Base-by-base conservation (phyloP, 1,284 basidiomycete genomes). In the Vanrija sp. region DNA sequence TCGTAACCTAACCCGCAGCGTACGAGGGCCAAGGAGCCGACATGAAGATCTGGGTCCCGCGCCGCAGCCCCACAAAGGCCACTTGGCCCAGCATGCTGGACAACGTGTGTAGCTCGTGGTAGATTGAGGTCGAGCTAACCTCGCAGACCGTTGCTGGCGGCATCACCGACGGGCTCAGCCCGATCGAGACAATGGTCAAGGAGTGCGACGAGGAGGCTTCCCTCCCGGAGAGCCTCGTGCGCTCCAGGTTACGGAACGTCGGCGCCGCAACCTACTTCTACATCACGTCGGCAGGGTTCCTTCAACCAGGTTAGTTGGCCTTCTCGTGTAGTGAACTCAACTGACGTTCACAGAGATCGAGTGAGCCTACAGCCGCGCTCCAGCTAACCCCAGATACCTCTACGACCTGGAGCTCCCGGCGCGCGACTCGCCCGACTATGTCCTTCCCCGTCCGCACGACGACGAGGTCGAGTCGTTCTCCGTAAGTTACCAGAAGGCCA, bases 161-260 rank as follows among this genome's bases (percentile, higher is more conserved):
- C 6, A 82, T 82, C 49, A 75, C 79, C 0, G 84, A 85, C 7
- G 90, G 93, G 2, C 85, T 88, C 75, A 73, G 79, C 0, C 78
- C 84, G 0, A 82, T 88, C 49, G 87, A 93, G 51, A 82, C 85
- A 4, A 80, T 98, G 49, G 82, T 96, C 41, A 94, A 96, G 67
- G 95, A 98, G 75, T 88, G 89, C 60, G 85, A 85, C 79, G 94
- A 97, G 68, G 93, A 97, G 73, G 94, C 91, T 15, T 89, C 85
- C 61, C 79, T 96, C 19, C 77, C 81, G 1, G 83, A 84, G 49
- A 71, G 79, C 12, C 66, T 90, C 31, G 84, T 89, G 2, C 75
- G 80, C 44, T 74, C 78, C 41, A 73, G 85, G 57, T 78, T 85
- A 42, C 65, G 66, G 53, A 64, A 64, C 41, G 56, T 55, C 19